phyloP scores from a whole-genome alignment of 164 flowering plant genomes.

The Santalum album region DNA sequence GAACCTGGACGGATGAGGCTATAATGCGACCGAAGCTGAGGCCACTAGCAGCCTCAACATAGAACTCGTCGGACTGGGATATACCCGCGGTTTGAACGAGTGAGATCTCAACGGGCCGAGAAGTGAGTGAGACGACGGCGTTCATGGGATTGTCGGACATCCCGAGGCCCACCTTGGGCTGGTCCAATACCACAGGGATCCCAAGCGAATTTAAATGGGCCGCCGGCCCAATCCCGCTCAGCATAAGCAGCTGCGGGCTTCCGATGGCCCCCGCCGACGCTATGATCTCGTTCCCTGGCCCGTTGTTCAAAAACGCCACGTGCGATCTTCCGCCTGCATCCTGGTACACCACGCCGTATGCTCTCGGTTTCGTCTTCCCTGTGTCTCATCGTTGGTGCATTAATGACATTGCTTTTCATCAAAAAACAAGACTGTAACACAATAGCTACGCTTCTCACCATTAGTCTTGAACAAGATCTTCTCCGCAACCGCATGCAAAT shows the following conservation, averaged over 20 bases:
- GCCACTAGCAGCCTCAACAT: slow-evolving; percentile 56
- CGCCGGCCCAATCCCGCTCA: slow-evolving; percentile 65
- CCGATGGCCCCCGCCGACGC: slow-evolving; percentile 70
- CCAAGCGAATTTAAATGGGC: slow-evolving; percentile 32
- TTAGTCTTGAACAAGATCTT: slow-evolving; percentile 35
- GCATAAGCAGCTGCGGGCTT: slow-evolving; percentile 78
- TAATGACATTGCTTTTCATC: no score
- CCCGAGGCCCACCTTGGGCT: slow-evolving; percentile 64
- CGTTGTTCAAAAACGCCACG: slow-evolving; percentile 32
- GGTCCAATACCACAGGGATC: slow-evolving; percentile 42
- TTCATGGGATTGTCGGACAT: slow-evolving; percentile 89
- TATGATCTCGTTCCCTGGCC: slow-evolving; percentile 50
- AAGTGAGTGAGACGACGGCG: slow-evolving; percentile 49
- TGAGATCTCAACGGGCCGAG: slow-evolving; percentile 57
- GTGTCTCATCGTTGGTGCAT: not conserved
- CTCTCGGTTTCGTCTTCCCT: slow-evolving; percentile 7
- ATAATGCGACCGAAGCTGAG: slow-evolving; percentile 25
- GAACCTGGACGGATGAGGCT: no score
- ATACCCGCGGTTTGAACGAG: slow-evolving; percentile 75
- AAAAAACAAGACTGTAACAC: no score
- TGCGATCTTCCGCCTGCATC: slow-evolving; percentile 39
- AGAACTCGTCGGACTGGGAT: slow-evolving; percentile 37
- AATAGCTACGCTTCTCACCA: slow-evolving; percentile 31
- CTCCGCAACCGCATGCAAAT: slow-evolving; percentile 51
- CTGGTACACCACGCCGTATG: slow-evolving; percentile 44